phyloP scores from a whole-genome alignment of 2,329 filamentous ascomycete species.

The Mariannaea sp. region DNA sequence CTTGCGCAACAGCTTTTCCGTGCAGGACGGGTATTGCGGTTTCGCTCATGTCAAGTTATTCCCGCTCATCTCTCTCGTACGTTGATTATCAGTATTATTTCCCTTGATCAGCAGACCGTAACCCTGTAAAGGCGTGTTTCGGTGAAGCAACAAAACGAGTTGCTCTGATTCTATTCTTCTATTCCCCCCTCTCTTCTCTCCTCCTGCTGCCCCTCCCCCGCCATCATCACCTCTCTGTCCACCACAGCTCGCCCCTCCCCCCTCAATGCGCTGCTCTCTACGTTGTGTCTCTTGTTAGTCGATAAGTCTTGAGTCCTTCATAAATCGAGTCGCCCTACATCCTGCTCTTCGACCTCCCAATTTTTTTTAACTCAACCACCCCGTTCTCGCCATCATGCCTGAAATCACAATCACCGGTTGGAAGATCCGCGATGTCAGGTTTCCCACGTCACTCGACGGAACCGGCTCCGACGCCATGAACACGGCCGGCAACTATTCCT shows the following conservation, averaged over 20 bases:
- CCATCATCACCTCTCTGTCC: slow-evolving; percentile 31
- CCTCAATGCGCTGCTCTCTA: slow-evolving; percentile 13
- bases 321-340: too few species aligned
- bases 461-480: slow-evolving; percentile 99
- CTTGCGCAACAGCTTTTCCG: slow-evolving; percentile 4
- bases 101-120: neutral
- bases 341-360: too few species aligned
- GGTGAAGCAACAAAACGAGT: neutral
- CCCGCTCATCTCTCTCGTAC: too few species aligned
- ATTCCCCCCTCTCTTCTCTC: too few species aligned
- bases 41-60: neutral
- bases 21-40: neutral
- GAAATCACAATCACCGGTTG: slow-evolving; percentile 75
- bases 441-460: slow-evolving; percentile 92
- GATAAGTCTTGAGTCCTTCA: too few species aligned
- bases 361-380: neutral
- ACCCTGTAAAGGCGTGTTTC: neutral
- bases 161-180: too few species aligned
- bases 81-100: too few species aligned
- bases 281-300: too few species aligned
- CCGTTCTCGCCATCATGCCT: slow-evolving; percentile 22
- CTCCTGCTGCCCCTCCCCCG: slow-evolving; percentile 31
- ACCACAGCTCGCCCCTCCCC: slow-evolving; percentile 14
- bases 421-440: slow-evolving; percentile 74
- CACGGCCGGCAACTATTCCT: slow-evolving; percentile 87